Evolutionary conservation across 2,329 filamentous ascomycete species (phyloP).

Genomic region (Lecanicillium sp.): DNA sequence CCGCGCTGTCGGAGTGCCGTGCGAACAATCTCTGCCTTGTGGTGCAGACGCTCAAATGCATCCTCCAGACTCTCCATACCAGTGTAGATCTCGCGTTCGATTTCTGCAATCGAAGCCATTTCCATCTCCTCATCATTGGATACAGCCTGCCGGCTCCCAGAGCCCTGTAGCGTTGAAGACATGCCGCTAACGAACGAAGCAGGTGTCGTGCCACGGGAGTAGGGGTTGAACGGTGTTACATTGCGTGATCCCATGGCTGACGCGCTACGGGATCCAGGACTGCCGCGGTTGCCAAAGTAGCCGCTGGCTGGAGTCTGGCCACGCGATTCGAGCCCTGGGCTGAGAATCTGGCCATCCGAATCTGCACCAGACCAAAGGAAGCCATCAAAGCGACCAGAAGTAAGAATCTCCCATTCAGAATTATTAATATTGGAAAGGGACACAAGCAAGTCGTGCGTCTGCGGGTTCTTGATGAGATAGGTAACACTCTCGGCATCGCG

Average conservation of each 20-base stretch:
- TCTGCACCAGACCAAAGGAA: conserved; percentile 93
- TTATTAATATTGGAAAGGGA: conserved; percentile 81
- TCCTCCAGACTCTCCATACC: conserved; percentile 94
- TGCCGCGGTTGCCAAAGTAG: conserved; percentile 28
- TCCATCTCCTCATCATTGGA: conserved; percentile 92
- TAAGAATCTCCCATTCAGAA: conserved; percentile 94
- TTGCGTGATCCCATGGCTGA: conserved; percentile 36
- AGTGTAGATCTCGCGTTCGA: conserved; percentile 85
- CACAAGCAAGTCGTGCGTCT: conserved; percentile 76
- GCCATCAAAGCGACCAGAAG: conserved; percentile 88
- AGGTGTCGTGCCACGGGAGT: conserved; percentile 48
- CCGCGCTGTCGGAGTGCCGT: conserved; percentile 72
- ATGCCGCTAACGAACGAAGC: conserved; percentile 52
- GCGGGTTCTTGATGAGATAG: conserved; percentile 75
- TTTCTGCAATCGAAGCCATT: conserved; percentile 79
- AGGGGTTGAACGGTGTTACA: conserved; percentile 39
- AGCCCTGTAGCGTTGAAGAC: conserved; percentile 33
- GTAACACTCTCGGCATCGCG: conserved; percentile 81
- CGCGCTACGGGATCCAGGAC: conserved; percentile 30
- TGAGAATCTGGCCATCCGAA: conserved; percentile 30
- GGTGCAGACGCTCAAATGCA: conserved; percentile 86
- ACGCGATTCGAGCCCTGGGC: conserved; percentile 38
- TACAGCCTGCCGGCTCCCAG: conserved; percentile 48
- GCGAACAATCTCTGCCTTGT: conserved; percentile 72
- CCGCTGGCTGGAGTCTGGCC: conserved; percentile 46